Conservation (phyloP, 345 rosid species). For the Aquilaria sinensis region DNA sequence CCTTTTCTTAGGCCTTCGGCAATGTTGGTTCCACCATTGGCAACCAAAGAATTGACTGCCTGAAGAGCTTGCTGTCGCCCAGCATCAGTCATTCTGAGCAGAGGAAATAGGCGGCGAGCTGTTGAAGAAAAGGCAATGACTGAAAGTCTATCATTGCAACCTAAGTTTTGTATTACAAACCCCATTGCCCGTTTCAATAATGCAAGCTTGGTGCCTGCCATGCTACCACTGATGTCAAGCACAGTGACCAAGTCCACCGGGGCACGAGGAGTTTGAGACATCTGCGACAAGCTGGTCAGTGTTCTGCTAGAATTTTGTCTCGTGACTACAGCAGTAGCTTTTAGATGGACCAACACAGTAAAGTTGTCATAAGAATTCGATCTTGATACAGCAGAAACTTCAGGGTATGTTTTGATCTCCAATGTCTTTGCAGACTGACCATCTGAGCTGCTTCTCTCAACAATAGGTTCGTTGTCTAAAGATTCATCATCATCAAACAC, state of each 20-base stretch:
- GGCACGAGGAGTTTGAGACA: slow-evolving; percentile 51
- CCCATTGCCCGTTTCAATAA: slow-evolving; percentile 98
- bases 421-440: slow-evolving; percentile 30
- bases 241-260: slow-evolving; percentile 86
- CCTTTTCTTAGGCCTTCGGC: slow-evolving; percentile 95
- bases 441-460: slow-evolving; percentile 27
- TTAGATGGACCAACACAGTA: slow-evolving; percentile 72
- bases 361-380: slow-evolving; percentile 49
- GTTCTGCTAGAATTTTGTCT: slow-evolving; percentile 26
- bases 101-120: slow-evolving; percentile 84
- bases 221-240: slow-evolving; percentile 96
- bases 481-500: slow-evolving; percentile 70
- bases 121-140: slow-evolving; percentile 96
- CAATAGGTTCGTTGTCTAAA: slow-evolving; percentile 42
- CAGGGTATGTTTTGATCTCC: slow-evolving; percentile 59
- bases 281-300: slow-evolving; percentile 30
- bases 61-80: slow-evolving; percentile 84
- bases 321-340: slow-evolving; percentile 45
- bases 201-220: slow-evolving; percentile 98
- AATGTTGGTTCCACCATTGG: slow-evolving; percentile 93
- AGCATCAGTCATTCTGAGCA: slow-evolving; percentile 65
- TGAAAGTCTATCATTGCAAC: slow-evolving; percentile 84
- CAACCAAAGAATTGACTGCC: slow-evolving; percentile 84
- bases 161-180: slow-evolving; percentile 93
- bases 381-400: slow-evolving; percentile 60